Evolutionary conservation across 176 grass and related monocot genomes (phyloP), one percentile per base, ranked within the genome.

Genomic region (Oryza longistaminata): DNA sequence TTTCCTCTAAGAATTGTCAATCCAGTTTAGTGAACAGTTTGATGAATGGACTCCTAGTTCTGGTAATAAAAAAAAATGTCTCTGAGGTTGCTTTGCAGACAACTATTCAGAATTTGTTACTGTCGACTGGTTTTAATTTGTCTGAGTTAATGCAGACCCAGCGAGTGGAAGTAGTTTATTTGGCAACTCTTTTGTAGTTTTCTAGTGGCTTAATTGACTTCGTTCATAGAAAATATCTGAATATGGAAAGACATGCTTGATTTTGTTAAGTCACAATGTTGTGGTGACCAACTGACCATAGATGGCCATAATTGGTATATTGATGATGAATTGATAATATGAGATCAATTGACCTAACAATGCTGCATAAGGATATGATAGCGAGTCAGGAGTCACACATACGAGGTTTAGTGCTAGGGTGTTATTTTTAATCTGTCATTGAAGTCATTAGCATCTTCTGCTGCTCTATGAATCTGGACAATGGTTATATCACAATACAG

Each of bases 401-500:
- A 81, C 2, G 9, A 71, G 35, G 1, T 62, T 49, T 64, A 73
- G 26, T 62, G 67, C 14, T 78, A 71, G 12, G 22, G 25, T 26
- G 34, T 44, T 53, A 26, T 55, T 24, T 50, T 61, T 72, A 27
- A 55, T 64, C 15, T 4, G 11, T 43, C 22, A 74, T 48, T 44
- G 58, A 25, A 78, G 71, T 43, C 7, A 17, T 64, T 45, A 66
- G 21, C 12, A 33, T 37, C 13, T 46, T 44, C 0, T 40, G 19
- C 6, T 19, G n/a, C 6, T 77, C 58, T 68, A 58, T 75, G 29
- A 74, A 77, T 39, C 68, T 82, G 73, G 31, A 4, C 11, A 70
- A 66, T 83, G 15, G 37, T 70, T 26, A 50, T 53, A 3, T 35
- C 22, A 75, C 15, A 70, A 83, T 70, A 39, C 74, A 99, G 96